A percentile compares a stretch with the other conserved stretches of the same genome.
Evolutionary conservation across 2,329 filamentous ascomycete genomes (phyloP).

Genomic region (Septoria petroselini): DNA sequence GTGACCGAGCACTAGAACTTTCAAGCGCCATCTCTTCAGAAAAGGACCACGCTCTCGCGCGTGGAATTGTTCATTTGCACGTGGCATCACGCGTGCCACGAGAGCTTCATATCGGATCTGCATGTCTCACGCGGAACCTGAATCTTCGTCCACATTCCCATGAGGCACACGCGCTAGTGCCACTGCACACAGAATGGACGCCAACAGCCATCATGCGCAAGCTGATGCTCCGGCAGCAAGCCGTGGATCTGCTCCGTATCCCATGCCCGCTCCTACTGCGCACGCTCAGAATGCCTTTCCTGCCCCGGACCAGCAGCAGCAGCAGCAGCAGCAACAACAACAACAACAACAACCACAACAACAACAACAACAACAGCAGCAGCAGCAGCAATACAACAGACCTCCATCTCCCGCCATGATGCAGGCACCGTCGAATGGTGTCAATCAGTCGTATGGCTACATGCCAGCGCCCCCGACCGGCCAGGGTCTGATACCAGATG

Average conservation of each 20-base stretch:
- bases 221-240: not conserved
- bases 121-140: slow-evolving; percentile 13
- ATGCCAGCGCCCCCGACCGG: slow-evolving; percentile 21
- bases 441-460: slow-evolving; percentile 26
- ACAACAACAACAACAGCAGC: not conserved
- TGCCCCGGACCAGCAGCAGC: too few species aligned
- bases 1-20: not conserved
- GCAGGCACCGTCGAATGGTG: slow-evolving; percentile 26
- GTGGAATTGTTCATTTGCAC: not conserved
- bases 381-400: slow-evolving; percentile 19
- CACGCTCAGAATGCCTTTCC: not conserved
- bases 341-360: slow-evolving; percentile 4
- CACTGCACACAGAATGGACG: slow-evolving; percentile 8
- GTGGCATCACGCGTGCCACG: slow-evolving; percentile 4
- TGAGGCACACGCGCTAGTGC: not conserved
- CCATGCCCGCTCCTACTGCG: not conserved
- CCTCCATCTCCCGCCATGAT: slow-evolving; percentile 25
- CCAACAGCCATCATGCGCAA: slow-evolving; percentile 2
- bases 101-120: slow-evolving; percentile 3
- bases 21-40: not conserved
- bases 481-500: slow-evolving; percentile 29
- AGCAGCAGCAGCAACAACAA: too few species aligned
- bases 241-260: too few species aligned
- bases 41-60: too few species aligned
- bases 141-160: not conserved